phyloP scores from a whole-genome alignment of 108 stramenopile genomes.

The Nannochloropsis salina region DNA sequence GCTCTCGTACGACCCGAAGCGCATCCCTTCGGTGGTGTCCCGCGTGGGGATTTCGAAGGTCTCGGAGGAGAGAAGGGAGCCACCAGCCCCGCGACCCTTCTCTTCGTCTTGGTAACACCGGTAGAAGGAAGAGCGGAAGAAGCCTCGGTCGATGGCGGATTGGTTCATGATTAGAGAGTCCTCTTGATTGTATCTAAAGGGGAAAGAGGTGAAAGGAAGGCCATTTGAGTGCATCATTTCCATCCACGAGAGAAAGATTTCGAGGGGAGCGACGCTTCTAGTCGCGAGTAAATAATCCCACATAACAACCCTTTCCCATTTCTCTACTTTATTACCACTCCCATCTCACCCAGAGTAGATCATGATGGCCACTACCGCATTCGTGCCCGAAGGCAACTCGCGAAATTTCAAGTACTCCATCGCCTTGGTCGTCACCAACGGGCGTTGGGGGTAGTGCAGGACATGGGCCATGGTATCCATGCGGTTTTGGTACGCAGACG shows the following conservation, averaged over 20 bases:
- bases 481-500: slow-evolving; percentile 91
- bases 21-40: slow-evolving; percentile 70
- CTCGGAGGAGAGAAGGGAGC: slow-evolving; percentile 66
- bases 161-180: slow-evolving; percentile 99
- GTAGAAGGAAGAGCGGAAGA: slow-evolving; percentile 92
- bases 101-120: slow-evolving; percentile 87
- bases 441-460: slow-evolving; percentile 97
- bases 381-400: slow-evolving; percentile 95
- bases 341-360: slow-evolving; percentile 86
- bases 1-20: slow-evolving; percentile 92
- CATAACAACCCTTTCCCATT: neutral
- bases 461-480: slow-evolving; percentile 99
- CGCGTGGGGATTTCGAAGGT: slow-evolving; percentile 77
- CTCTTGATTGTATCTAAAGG: slow-evolving; percentile 80
- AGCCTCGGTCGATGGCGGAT: slow-evolving; percentile 92
- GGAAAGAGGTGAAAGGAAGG: neutral
- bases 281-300: neutral
- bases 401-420: slow-evolving; percentile 97
- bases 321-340: neutral
- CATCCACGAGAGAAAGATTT: too few species aligned
- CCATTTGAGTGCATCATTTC: too few species aligned
- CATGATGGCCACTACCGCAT: slow-evolving; percentile 93
- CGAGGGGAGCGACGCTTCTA: too few species aligned
- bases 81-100: slow-evolving; percentile 63
- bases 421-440: slow-evolving; percentile 89